These are phyloP conservation scores for Capronia coronata DNA, from an alignment of 2,329 filamentous ascomycete species.

Conservation along the genomic window DNA sequence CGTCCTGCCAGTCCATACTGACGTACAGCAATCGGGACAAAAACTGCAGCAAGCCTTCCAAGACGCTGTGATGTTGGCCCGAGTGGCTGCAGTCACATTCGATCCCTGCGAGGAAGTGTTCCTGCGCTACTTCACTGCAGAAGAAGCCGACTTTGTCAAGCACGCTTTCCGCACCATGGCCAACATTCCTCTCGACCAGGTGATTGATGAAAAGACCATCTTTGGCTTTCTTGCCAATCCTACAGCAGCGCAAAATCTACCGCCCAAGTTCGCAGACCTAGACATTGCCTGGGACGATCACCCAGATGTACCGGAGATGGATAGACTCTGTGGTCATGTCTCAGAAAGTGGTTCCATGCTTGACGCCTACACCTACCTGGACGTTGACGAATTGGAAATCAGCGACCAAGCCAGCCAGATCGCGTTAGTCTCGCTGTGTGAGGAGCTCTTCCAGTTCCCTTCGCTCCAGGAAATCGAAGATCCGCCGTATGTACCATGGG, in stretches of 20 bases:
- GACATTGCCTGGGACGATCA: constrained; percentile 6
- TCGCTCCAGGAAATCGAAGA: constrained; percentile 1
- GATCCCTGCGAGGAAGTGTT: constrained; percentile 6
- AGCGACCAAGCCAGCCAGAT: background rate
- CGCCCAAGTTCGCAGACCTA: constrained; percentile 6
- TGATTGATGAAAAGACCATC: background rate
- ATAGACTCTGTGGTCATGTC: background rate
- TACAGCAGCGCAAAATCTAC: background rate
- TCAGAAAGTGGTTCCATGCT: background rate
- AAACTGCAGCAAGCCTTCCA: constrained; percentile 7
- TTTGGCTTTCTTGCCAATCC: background rate
- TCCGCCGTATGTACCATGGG: background rate
- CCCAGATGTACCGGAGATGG: background rate
- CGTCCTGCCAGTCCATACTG: background rate
- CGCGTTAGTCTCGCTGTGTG: constrained; percentile 1
- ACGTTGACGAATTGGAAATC: background rate
- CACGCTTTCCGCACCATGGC: constrained; percentile 9
- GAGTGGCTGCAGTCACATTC: constrained; percentile 3
- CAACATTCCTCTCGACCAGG: background rate
- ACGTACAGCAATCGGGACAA: background rate
- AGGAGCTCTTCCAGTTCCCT: constrained; percentile 1
- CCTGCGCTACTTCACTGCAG: constrained; percentile 3
- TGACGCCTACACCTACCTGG: constrained; percentile 1
- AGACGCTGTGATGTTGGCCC: constrained; percentile 5
- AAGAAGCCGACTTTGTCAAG: constrained; percentile 6